These are phyloP conservation scores for Platanthera guangdongensis DNA, from an alignment of 106 monocot genomes.

Conservation along the genomic window DNA sequence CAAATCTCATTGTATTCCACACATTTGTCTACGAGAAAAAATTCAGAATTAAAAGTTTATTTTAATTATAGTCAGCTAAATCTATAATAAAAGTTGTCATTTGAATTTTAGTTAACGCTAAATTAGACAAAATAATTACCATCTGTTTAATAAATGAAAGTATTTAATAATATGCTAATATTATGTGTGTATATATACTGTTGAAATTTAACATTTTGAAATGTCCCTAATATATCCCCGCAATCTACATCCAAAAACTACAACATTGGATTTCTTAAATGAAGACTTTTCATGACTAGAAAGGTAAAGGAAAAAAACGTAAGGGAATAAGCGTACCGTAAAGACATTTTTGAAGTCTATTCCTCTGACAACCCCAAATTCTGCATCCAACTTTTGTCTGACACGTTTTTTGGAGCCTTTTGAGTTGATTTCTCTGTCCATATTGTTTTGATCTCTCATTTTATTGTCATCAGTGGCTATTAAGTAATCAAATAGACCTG, in stretches of 20 bases:
- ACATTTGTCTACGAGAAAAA: no score
- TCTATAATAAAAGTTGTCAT: no score
- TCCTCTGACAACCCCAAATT: constrained; percentile 98
- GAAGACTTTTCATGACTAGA: not conserved
- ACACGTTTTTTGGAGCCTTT: constrained; percentile 41
- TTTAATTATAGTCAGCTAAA: not conserved
- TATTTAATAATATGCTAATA: no score
- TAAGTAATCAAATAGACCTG: constrained; percentile 81
- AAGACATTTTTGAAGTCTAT: constrained; percentile 97
- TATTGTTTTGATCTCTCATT: constrained; percentile 34
- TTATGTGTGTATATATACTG: no score
- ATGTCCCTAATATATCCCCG: no score
- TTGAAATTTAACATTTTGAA: no score
- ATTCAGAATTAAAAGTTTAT: not conserved
- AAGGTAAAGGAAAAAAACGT: not conserved
- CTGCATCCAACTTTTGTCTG: constrained; percentile 53
- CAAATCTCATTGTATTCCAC: no score
- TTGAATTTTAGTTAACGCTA: no score
- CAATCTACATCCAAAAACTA: not conserved
- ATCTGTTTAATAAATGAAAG: no score
- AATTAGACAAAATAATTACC: no score
- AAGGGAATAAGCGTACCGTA: constrained; percentile 42
- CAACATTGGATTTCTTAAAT: no score
- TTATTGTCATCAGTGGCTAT: constrained; percentile 78
- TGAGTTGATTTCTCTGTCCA: constrained; percentile 25